Evolutionary conservation across 306 rosid species (phyloP), one percentile per base, ranked within the genome.

Genomic region (Malus asiatica): DNA sequence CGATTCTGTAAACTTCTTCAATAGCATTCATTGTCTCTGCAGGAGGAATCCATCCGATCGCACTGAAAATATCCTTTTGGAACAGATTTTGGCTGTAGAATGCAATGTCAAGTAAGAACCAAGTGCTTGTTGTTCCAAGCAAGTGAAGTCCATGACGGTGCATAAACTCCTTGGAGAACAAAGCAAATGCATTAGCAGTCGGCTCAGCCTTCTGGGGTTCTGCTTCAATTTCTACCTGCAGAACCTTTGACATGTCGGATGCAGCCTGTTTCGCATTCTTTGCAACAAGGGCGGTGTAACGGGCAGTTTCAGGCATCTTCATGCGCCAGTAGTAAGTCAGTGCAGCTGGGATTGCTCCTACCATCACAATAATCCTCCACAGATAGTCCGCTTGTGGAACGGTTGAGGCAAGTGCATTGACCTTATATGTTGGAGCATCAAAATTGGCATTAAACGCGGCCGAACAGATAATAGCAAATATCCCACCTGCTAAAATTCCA

Each of bases 261-360:
- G 93, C 88, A 48, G 96, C 93, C 30, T 83, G 73, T 27, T 86
- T 83, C 19, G 77, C 81, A 44, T 92, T 83, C 80, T 90, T 92
- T 1, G 90, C 96, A 46, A 92, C 88, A 2, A 88, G 86, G 11
- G 97, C 93, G 0, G 96, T 92, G 76, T 87, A 92, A 14, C 93
- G 91, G 0, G 93, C 93, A 3, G 93, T 92, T 83, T 92, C 97
- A 0, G 96, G 96, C 97, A 92, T 92, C 81, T 88, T 88, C 74
- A n/a, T 32, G 16, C 97, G 71, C 83, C 77, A 92, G 64, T 90
- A 90, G 70, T 82, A 92, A 16, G 97, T 92, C 74, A 90, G 9
- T 51, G 84, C 83, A 25, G 93, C 93, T 8, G 96, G 93, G 7
- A 90, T 14, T 46, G 97, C 96, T 51, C 97, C 97, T 0, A 83